Evolutionary conservation across 345 rosid genomes (phyloP).

Genomic region (Toxicodendron radicans): DNA sequence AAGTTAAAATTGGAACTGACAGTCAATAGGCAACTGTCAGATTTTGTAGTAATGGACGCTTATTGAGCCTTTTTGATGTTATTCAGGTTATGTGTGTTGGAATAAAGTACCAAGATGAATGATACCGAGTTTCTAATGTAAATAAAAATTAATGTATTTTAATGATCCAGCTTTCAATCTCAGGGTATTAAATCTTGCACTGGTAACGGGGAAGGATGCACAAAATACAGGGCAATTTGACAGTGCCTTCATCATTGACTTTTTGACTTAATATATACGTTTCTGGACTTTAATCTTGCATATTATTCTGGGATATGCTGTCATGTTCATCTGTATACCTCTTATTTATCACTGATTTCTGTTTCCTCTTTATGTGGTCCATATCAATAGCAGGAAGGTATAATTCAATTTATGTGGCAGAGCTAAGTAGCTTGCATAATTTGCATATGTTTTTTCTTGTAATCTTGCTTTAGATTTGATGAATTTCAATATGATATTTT

Average conservation of each 20-base stretch:
- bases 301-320: no score
- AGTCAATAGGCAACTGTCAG: neutral
- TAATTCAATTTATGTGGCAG: no score
- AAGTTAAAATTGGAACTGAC: neutral
- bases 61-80: neutral
- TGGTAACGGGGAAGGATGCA: neutral
- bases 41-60: neutral
- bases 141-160: neutral
- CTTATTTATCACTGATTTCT: neutral
- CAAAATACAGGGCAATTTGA: neutral
- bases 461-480: no score
- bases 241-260: neutral
- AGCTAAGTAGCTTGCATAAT: no score
- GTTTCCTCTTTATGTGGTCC: neutral
- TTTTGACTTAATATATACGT: neutral
- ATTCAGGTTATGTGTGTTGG: neutral
- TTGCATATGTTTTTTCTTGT: no score
- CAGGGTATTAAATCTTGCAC: neutral
- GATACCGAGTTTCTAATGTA: no score
- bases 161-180: neutral
- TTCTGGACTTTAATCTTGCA: no score
- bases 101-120: neutral
- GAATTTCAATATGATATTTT: neutral
- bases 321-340: neutral
- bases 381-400: no score